Conservation (phyloP, 306 rosid genomes). For the Canavalia ensiformis region DNA sequence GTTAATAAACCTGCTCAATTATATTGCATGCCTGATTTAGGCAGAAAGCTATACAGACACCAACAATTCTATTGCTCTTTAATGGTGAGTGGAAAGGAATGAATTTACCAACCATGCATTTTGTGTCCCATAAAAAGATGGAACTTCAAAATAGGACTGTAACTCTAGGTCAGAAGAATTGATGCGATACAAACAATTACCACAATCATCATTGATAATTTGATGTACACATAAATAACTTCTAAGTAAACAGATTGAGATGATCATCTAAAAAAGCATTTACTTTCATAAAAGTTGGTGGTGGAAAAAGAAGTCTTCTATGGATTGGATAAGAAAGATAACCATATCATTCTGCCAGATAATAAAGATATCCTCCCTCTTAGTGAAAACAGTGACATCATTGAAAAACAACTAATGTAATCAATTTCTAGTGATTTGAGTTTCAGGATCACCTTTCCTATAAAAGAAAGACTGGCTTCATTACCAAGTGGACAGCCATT, state of each 20-base stretch:
- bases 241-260: not conserved
- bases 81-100: not conserved
- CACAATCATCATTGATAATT: constrained; percentile 1
- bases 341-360: not conserved
- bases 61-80: not conserved
- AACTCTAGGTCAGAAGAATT: constrained; percentile 12
- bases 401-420: constrained; percentile 12
- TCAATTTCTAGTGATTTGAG: constrained; percentile 23
- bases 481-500: constrained; percentile 1
- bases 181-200: not conserved
- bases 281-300: not conserved
- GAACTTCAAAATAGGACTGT: not conserved
- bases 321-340: constrained; percentile 32
- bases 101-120: not conserved
- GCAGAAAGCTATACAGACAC: constrained; percentile 8
- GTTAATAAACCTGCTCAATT: not conserved
- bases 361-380: constrained; percentile 20
- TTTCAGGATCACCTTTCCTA: constrained; percentile 33
- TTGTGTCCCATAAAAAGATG: constrained; percentile 7
- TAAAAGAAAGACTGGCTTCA: constrained; percentile 18
- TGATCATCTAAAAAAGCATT: not conserved
- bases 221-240: not conserved
- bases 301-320: not conserved
- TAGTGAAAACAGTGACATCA: not conserved
- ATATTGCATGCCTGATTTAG: not conserved